Base-by-base conservation (phyloP, 1,284 basidiomycete genomes). In the Pascua guehoae region DNA sequence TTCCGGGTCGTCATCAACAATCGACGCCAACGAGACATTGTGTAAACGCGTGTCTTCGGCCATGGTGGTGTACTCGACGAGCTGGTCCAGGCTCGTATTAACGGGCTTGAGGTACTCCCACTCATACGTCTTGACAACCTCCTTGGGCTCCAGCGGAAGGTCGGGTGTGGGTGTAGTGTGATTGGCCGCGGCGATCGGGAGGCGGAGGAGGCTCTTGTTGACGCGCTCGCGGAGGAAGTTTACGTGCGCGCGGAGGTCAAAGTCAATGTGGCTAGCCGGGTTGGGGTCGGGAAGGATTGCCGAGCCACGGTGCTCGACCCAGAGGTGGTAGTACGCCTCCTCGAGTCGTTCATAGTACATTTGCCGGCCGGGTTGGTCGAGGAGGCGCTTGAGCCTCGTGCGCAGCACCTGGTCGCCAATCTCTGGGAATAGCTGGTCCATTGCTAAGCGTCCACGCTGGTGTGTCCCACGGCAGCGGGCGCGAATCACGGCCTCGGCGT, bases 401-500 rank as follows among this genome's bases (percentile, higher is more conserved):
- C 61, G 58, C 41, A 71, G 56, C 2, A 69, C 65, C 46, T 69
- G 67, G 15, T 60, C 36, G 3, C 56, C 56, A 4, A 69, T 54
- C 14, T 83, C 82, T 1, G 86, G 87, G 71, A 93, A 92, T 15
- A 93, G 82, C 72, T 90, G 87, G n/a, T 37, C 37, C 57, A 70
- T 60, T 12, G 67, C 69, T 8, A 47, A 17, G n/a, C 70, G 69
- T 37, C 71, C 67, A 85, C 84, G 56, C 88, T 81, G 17, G 86
- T 47, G 51, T 37, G 53, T 61, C 8, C 52, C 56, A 4, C 62
- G 56, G 40, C 52, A 49, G 7, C 93, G 85, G 15, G 88, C 88
- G 61, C 84, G 84, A 54, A 96, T 84, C 62, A 97, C 86, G 2
- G 85, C 88, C 45, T 85, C 87, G 1, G 87, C 86, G 69, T 97